Evolutionary conservation across 352 stramenopile genomes (phyloP).

Genomic region (Elongisporangium prolatum): DNA sequence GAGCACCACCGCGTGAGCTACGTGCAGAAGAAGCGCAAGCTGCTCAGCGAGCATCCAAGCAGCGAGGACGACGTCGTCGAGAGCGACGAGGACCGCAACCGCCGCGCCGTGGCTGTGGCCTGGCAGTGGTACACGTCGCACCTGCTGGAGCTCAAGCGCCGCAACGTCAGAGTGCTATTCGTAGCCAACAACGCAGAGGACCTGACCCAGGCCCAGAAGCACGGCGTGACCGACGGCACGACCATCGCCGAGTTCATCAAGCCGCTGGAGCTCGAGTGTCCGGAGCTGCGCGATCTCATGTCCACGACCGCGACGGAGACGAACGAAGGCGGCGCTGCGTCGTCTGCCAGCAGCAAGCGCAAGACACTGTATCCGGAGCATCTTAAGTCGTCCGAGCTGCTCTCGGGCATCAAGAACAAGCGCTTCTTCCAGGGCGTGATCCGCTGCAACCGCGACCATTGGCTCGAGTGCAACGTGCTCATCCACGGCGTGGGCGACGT

Average conservation of each 20-base stretch:
- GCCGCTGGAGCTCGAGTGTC: conserved; percentile 33
- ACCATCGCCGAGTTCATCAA: conserved; percentile 64
- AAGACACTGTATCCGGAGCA: conserved; percentile 79
- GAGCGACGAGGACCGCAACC: conserved; percentile 77
- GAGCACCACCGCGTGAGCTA: conserved; percentile 86
- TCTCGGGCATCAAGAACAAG: conserved; percentile 84
- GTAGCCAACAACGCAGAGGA: conserved; percentile 67
- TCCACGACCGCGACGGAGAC: conserved; percentile 26
- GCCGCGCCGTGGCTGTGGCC: conserved; percentile 76
- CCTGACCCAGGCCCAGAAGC: conserved; percentile 29
- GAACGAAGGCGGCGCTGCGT: conserved; percentile 12
- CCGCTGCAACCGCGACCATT: conserved; percentile 84
- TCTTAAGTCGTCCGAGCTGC: conserved; percentile 66
- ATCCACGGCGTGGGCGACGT: conserved; percentile 61
- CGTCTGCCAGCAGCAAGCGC: conserved; percentile 33
- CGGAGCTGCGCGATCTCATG: conserved; percentile 59
- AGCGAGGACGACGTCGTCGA: conserved; percentile 30
- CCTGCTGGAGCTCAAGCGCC: conserved; percentile 44
- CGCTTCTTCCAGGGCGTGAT: conserved; percentile 88
- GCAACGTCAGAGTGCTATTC: conserved; percentile 45
- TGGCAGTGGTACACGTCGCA: conserved; percentile 77
- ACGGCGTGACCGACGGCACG: conserved; percentile 41
- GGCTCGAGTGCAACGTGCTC: conserved; percentile 75
- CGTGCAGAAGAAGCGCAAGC: conserved; percentile 46
- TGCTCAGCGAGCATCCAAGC: conserved; percentile 17